Base-by-base conservation (phyloP, 768 basidiomycete genomes). In the Leccinellum luteum region DNA sequence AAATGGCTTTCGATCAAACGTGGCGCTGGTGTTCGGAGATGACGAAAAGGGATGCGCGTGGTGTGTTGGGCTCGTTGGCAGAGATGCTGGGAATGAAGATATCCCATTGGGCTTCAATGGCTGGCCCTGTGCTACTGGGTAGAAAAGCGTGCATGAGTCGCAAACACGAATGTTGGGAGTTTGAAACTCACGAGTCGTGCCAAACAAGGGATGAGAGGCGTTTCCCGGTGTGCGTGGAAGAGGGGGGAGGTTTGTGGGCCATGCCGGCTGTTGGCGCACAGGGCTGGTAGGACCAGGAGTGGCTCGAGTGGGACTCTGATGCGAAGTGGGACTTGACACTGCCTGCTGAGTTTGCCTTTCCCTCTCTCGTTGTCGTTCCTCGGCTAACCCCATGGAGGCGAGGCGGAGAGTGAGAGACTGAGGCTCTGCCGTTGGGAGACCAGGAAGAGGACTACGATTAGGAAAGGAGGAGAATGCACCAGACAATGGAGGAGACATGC, bases 331-430 rank as follows among this genome's bases (percentile, higher is more conserved):
- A 19, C 28, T 48, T 19, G 62, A 48, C 13, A 19, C 21, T 41
- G 51, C 57, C 28, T 61, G 53, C 7, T 48, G 64, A 25, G 50
- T 41, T 19, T 67, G 56, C 38, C 19, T 47, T 27, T 68, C 45
- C 31, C 47, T 61, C 17, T 63, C 63, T 28, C 58, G 59, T 28
- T 61, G 60, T 30, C 57, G 63, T 21, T 69, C 68, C 38, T 65
- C 67, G 19, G 50, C 52, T 23, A 74, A 53, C 15, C 63, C 57
- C 43, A 69, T 61, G 6, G 71, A 60, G 27, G 74, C 74, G 52
- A 75, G 63, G 50, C 73, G 75, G 19, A 72, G 64, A 3, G 74
- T 72, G 47, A 72, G 64, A 17, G 69, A 73, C 57, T 55, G 70
- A 15, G 60, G 63, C 34, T 59, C 64, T 31, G 52, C 31, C 7